Evolutionary conservation across 306 rosid genomes (phyloP).

Genomic region (Trifolium repens): DNA sequence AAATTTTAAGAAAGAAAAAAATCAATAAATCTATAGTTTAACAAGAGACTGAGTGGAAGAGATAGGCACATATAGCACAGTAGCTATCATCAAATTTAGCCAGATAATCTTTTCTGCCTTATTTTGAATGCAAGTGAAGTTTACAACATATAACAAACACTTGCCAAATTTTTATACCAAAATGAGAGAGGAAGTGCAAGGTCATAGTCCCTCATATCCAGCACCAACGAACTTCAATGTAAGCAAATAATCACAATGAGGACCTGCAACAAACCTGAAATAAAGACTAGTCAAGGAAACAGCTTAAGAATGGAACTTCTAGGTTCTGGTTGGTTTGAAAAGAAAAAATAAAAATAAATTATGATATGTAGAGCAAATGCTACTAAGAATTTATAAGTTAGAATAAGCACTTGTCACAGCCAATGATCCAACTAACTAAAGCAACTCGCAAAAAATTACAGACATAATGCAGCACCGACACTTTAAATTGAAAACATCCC

Average conservation of each 20-base stretch:
- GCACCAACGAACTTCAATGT: background rate
- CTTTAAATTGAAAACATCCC: background rate
- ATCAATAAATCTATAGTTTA: slow-evolving; percentile 41
- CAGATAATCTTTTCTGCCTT: slow-evolving; percentile 48
- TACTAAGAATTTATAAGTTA: slow-evolving; percentile 21
- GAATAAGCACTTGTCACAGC: slow-evolving; percentile 28
- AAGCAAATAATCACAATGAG: slow-evolving; percentile 40
- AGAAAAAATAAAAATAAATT: no score
- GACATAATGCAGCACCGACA: background rate
- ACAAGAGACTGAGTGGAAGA: slow-evolving; percentile 29
- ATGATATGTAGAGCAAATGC: background rate
- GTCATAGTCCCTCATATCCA: no score
- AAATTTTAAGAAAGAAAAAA: background rate
- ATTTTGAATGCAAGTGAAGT: slow-evolving; percentile 47
- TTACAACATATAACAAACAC: slow-evolving; percentile 49
- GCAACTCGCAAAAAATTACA: slow-evolving; percentile 29
- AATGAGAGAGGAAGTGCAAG: no score
- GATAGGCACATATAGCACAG: slow-evolving; percentile 39
- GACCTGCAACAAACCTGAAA: slow-evolving; percentile 49
- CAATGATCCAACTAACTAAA: slow-evolving; percentile 19
- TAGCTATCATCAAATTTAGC: slow-evolving; percentile 44
- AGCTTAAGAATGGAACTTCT: slow-evolving; percentile 25
- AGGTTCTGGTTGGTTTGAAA: no score
- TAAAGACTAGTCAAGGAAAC: slow-evolving; percentile 16
- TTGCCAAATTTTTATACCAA: slow-evolving; percentile 2